A percentile compares a stretch with the other conserved stretches of the same genome.
These are phyloP conservation scores for Penicillium sp. DNA, from an alignment of 2,329 filamentous ascomycete species.

Conservation along the genomic window DNA sequence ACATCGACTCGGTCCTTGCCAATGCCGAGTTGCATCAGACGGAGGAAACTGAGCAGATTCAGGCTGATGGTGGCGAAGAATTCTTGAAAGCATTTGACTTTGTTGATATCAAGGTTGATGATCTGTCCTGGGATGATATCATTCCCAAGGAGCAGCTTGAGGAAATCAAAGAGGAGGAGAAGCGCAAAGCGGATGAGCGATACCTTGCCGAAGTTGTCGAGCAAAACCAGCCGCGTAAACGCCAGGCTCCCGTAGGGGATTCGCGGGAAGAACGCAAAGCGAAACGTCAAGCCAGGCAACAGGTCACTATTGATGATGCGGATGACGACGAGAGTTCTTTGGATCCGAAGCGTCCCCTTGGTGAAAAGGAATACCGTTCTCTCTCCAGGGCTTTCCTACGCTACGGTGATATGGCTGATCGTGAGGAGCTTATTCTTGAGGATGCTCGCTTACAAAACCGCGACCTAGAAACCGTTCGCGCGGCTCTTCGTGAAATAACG, in stretches of 20 bases:
- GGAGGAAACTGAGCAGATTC: conserved; percentile 89
- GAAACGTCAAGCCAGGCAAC: conserved; percentile 72
- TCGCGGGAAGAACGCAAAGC: conserved; percentile 68
- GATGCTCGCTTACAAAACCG: conserved; percentile 84
- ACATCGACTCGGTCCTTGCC: conserved; percentile 95
- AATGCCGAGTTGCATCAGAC: conserved; percentile 98
- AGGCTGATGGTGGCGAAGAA: conserved; percentile 94
- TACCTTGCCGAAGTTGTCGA: conserved; percentile 83
- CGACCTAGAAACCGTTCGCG: conserved; percentile 77
- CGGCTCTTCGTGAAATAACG: conserved; percentile 76
- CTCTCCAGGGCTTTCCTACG: conserved; percentile 89
- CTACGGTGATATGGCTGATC: conserved; percentile 88
- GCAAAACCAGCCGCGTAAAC: conserved; percentile 78
- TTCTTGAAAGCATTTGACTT: conserved; percentile 90
- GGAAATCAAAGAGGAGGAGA: conserved; percentile 85
- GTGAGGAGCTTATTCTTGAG: conserved; percentile 81
- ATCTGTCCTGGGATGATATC: conserved; percentile 97
- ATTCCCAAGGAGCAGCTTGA: conserved; percentile 93
- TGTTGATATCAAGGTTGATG: conserved; percentile 91
- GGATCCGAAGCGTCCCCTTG: conserved; percentile 87
- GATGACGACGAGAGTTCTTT: conserved; percentile 66
- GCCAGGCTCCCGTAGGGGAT: conserved; percentile 64
- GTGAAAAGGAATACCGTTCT: conserved; percentile 90
- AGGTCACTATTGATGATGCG: conserved; percentile 67
- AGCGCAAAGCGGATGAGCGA: conserved; percentile 78